A percentile compares a stretch with the other conserved stretches of the same genome.
phyloP scores from a whole-genome alignment of 2,329 filamentous ascomycete species.

The Epichloe festucae region DNA sequence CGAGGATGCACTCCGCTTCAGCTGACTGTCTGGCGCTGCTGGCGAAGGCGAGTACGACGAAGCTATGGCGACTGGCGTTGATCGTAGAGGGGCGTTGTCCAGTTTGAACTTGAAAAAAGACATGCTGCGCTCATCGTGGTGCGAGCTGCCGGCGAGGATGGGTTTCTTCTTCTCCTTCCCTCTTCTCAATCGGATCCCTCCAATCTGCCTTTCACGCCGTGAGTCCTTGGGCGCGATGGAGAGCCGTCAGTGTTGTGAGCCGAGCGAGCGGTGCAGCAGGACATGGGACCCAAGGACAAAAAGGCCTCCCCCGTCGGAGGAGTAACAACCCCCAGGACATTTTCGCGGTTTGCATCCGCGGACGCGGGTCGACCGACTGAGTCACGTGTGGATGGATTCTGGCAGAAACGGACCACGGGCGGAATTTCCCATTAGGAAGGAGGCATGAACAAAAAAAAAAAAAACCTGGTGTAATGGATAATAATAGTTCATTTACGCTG shows the following conservation, averaged over 20 bases:
- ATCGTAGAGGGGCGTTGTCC: constrained; percentile 1
- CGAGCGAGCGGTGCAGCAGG: background rate
- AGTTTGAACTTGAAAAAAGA: constrained; percentile 6
- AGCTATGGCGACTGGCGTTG: background rate
- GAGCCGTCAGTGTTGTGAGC: background rate
- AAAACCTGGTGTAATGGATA: too few species aligned
- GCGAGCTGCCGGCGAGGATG: background rate
- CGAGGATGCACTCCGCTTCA: background rate
- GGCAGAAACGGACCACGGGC: background rate
- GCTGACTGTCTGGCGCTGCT: background rate
- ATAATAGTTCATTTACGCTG: too few species aligned
- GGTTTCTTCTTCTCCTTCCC: background rate
- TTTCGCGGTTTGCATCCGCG: background rate
- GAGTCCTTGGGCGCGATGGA: background rate
- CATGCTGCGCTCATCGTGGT: constrained; percentile 5
- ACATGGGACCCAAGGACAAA: background rate
- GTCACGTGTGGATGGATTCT: constrained; percentile 1
- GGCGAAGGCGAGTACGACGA: background rate
- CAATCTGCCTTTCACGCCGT: background rate
- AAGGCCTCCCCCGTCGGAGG: background rate
- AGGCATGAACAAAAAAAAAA: too few species aligned
- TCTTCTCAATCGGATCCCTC: background rate
- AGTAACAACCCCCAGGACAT: background rate
- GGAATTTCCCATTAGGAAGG: background rate
- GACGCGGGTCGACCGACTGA: background rate